A percentile compares a stretch with the other conserved stretches of the same genome.
phyloP scores from a whole-genome alignment of 495 filamentous ascomycete genomes.

The Cenococcum geophilum region DNA sequence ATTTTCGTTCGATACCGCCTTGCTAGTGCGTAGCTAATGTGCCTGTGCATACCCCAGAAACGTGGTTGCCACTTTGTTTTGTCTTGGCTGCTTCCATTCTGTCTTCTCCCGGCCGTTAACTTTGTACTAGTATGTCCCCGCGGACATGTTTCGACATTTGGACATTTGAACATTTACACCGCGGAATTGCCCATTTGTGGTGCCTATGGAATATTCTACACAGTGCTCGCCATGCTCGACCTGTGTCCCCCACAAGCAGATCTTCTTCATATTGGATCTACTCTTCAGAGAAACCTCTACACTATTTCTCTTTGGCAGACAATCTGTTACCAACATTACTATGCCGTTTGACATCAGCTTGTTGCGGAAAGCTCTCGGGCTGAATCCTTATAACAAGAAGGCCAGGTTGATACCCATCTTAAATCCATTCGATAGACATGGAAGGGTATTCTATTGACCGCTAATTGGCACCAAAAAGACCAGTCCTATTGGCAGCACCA shows the following conservation, averaged over 20 bases:
- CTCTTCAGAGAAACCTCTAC: background rate
- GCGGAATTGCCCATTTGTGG: background rate
- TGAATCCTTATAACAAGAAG: constrained; percentile 42
- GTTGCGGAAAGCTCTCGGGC: constrained; percentile 35
- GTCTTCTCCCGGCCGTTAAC: background rate
- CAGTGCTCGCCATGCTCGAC: background rate
- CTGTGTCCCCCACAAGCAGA: background rate
- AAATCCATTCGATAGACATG: constrained; percentile 32
- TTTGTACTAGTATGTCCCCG: background rate
- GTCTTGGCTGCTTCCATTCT: background rate
- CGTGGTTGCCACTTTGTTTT: background rate
- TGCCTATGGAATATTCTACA: background rate
- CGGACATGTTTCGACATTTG: background rate
- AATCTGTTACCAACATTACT: background rate
- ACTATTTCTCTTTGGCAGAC: background rate
- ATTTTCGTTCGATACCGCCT: background rate
- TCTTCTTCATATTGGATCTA: background rate
- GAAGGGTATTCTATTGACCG: too few relatives aligned
- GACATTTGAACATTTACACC: background rate
- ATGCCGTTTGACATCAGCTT: constrained; percentile 27
- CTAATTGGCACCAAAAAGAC: too few relatives aligned
- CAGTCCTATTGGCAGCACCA: too few relatives aligned
- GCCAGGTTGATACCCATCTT: constrained; percentile 30
- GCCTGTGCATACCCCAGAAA: background rate
- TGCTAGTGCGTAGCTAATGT: background rate